Percentiles rank a stretch among this genome's conserved stretches.
Conservation (phyloP, 495 filamentous ascomycete genomes). For the Podospora bellae-mahoneyi region DNA sequence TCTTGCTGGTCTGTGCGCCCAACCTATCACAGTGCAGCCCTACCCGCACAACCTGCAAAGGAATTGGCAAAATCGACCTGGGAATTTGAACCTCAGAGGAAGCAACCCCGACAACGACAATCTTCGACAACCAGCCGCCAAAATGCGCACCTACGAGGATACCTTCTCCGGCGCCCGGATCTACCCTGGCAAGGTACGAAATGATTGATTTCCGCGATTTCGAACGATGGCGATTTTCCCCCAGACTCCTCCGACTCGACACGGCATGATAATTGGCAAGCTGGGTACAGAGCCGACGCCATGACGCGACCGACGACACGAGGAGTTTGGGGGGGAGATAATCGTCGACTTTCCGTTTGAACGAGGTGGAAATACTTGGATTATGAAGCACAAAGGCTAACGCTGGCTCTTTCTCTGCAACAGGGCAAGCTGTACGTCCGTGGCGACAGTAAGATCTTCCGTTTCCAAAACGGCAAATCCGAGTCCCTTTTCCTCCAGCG, state of each 20-base stretch:
- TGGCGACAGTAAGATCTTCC: constrained; percentile 99
- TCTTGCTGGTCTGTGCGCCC: constrained; percentile 21
- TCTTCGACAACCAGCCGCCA: constrained; percentile 53
- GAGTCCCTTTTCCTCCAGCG: constrained; percentile 99
- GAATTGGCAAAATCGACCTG: constrained; percentile 37
- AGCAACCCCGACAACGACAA: constrained; percentile 37
- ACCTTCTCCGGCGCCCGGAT: constrained; percentile 96
- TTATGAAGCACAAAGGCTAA: constrained; percentile 3
- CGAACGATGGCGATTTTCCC: constrained; percentile 18
- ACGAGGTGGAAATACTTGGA: neutral
- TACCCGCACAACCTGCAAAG: constrained; percentile 40
- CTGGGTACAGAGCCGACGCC: neutral
- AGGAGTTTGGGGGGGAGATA: neutral
- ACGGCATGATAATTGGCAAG: neutral
- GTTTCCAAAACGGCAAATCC: constrained; percentile 99
- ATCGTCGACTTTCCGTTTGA: neutral
- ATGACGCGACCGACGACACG: neutral
- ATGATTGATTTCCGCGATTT: constrained; percentile 12
- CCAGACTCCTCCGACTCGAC: constrained; percentile 6
- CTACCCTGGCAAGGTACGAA: constrained; percentile 95
- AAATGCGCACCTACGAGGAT: constrained; percentile 98
- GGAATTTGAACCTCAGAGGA: constrained; percentile 33
- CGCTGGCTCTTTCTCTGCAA: constrained; percentile 31
- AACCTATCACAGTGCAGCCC: constrained; percentile 37
- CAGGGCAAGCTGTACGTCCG: constrained; percentile 98